Base-by-base conservation (phyloP, 2,329 filamentous ascomycete genomes). In the Hirsutella rhossiliensis region DNA sequence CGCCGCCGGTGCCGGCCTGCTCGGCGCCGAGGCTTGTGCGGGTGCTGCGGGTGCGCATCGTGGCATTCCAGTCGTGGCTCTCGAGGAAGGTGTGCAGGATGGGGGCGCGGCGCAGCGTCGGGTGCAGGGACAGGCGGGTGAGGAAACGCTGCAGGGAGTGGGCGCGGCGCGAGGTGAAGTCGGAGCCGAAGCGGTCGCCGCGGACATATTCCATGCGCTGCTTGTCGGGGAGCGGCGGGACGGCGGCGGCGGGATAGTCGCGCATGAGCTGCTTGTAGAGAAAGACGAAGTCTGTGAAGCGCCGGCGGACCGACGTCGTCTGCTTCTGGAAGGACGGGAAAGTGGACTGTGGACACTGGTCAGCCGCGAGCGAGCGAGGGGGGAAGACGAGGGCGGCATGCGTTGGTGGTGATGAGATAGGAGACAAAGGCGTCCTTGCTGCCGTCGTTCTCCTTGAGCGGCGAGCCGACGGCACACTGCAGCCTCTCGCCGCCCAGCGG, bases 171-270 rank as follows among this genome's bases (percentile, higher is more conserved):
- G 80, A 73, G 30, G 88, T 98, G 62, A 98, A 98, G 65, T 97
- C 92, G 41, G 82, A 67, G 9, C 89, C 88, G 64, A 98, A 98
- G 50, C 92, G 84, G 68, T 97, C 90, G 54, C 92, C 92, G 31
- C 89, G 85, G 42, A 97, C 92, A 60, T 97, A 97, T 59, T 95
- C 88, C 86, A 98, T 95, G 66, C 94, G 94, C 72, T 97, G 90
- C 73, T 97, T 98, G 67, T 97, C 92, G 43, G 92, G 92, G 43
- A 98, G 73, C 40, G 92, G 92, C 28, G 92, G 92, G 4, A 98
- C 87, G 40, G 92, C 92, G 63, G 84, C 87, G 67, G 87, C 86
- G 47, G 88, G 87, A 56, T 87, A 97, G 62, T 96, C 89, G 60
- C 81, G 82, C 50, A 75, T 80, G 42, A 98, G 80, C 29, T 86